Evolutionary conservation across 441 rosid species (phyloP).

Genomic region (Theobroma grandiflorum): DNA sequence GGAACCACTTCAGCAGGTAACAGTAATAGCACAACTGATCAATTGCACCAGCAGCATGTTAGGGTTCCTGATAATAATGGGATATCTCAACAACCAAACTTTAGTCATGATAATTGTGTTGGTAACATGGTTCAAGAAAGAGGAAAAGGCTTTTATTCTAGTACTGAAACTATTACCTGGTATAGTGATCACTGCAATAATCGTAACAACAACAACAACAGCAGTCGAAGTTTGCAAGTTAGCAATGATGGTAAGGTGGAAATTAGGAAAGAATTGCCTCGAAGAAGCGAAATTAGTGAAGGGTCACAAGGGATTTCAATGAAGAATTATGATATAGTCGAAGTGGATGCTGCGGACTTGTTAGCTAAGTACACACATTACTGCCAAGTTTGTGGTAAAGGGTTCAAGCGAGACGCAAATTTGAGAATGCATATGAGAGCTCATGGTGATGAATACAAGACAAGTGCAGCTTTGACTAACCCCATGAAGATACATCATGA

Average conservation of each 20-base stretch:
- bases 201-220: slow-evolving; percentile 18
- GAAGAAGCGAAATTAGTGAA: slow-evolving; percentile 9
- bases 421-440: slow-evolving; percentile 98
- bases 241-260: slow-evolving; percentile 23
- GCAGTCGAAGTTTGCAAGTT: slow-evolving; percentile 1
- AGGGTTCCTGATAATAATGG: slow-evolving; percentile 24
- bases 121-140: slow-evolving; percentile 37
- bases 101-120: slow-evolving; percentile 16
- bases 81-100: slow-evolving; percentile 28
- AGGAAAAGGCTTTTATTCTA: slow-evolving; percentile 37
- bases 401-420: slow-evolving; percentile 91
- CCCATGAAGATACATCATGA: slow-evolving; percentile 53
- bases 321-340: slow-evolving; percentile 53
- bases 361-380: slow-evolving; percentile 88
- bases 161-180: slow-evolving; percentile 43
- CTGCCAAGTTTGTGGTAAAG: slow-evolving; percentile 84
- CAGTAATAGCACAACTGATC: slow-evolving; percentile 14
- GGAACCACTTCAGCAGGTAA: slow-evolving; percentile 23
- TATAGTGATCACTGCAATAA: slow-evolving; percentile 31
- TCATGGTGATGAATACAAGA: slow-evolving; percentile 90
- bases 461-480: slow-evolving; percentile 64
- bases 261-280: slow-evolving; percentile 18
- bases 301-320: slow-evolving; percentile 23
- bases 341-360: slow-evolving; percentile 63
- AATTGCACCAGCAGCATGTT: slow-evolving; percentile 26